Percentiles rank a stretch among this genome's conserved stretches.
Evolutionary conservation across 2,329 filamentous ascomycete genomes (phyloP).

Genomic region (Xylaria sp.): DNA sequence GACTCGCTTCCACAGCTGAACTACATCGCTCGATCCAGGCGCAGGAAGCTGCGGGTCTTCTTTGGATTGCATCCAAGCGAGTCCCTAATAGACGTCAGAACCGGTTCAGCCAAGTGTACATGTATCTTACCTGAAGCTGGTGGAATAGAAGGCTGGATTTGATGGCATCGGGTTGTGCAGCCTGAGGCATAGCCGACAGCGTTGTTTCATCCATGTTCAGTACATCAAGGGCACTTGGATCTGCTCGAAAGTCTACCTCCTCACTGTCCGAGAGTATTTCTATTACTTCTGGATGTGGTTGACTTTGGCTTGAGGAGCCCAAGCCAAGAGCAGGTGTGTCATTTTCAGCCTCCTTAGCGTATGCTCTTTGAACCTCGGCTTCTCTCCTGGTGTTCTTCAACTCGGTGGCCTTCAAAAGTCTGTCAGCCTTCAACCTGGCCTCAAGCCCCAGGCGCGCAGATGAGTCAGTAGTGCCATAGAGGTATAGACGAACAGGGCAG

Average conservation of each 20-base stretch:
- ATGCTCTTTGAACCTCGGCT: slow-evolving; percentile 63
- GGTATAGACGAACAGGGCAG: slow-evolving; percentile 74
- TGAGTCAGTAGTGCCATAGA: slow-evolving; percentile 74
- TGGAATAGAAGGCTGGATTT: slow-evolving; percentile 78
- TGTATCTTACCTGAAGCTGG: slow-evolving; percentile 67
- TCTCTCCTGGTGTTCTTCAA: slow-evolving; percentile 63
- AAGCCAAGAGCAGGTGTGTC: slow-evolving; percentile 53
- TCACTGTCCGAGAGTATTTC: slow-evolving; percentile 67
- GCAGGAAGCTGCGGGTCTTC: slow-evolving; percentile 75
- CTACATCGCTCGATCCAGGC: slow-evolving; percentile 66
- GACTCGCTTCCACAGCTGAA: slow-evolving; percentile 81
- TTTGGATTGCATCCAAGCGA: slow-evolving; percentile 83
- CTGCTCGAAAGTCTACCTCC: slow-evolving; percentile 72
- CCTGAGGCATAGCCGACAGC: slow-evolving; percentile 76
- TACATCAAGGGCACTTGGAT: slow-evolving; percentile 72
- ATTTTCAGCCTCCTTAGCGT: slow-evolving; percentile 52
- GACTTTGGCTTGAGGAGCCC: slow-evolving; percentile 34
- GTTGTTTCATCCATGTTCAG: slow-evolving; percentile 77
- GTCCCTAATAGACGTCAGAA: slow-evolving; percentile 63
- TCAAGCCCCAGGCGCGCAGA: slow-evolving; percentile 65
- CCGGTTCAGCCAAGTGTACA: slow-evolving; percentile 2
- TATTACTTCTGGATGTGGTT: slow-evolving; percentile 64
- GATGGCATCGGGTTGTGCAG: slow-evolving; percentile 72
- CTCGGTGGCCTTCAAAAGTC: slow-evolving; percentile 68
- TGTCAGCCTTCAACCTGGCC: slow-evolving; percentile 69